Conservation (phyloP, 305 asterid genomes). For the Fraxinus baroniana region DNA sequence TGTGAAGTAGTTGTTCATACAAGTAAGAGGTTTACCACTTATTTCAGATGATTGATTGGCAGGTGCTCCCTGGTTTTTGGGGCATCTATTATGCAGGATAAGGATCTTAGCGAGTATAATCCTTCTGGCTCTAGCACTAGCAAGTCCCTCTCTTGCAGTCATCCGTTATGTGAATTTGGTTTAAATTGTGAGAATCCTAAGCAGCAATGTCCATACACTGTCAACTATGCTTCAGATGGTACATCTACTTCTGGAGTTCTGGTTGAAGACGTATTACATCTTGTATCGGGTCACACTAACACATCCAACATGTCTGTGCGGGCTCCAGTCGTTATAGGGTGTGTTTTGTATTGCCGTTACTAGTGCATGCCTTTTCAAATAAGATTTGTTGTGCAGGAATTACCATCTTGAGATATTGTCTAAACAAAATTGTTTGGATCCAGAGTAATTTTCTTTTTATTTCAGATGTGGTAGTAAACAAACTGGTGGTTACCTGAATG, state of each 20-base stretch:
- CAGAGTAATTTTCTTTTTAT: constrained; percentile 18
- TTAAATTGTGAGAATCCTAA: constrained; percentile 39
- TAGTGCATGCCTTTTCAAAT: neutral
- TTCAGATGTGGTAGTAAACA: constrained; percentile 60
- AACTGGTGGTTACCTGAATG: constrained; percentile 57
- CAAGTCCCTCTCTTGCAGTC: constrained; percentile 50
- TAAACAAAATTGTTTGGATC: constrained; percentile 14
- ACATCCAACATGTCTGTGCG: constrained; percentile 42
- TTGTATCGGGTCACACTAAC: constrained; percentile 36
- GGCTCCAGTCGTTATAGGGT: constrained; percentile 59
- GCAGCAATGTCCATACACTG: constrained; percentile 50
- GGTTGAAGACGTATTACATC: constrained; percentile 61
- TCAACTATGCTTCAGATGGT: constrained; percentile 48
- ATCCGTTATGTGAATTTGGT: constrained; percentile 45
- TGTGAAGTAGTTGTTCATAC: constrained; percentile 23
- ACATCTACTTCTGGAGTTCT: constrained; percentile 61
- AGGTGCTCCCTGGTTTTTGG: constrained; percentile 63
- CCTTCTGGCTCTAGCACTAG: constrained; percentile 60
- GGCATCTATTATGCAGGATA: constrained; percentile 72
- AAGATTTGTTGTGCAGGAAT: neutral
- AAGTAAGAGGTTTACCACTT: constrained; percentile 45
- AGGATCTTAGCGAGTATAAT: constrained; percentile 54
- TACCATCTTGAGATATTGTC: neutral
- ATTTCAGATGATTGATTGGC: constrained; percentile 61
- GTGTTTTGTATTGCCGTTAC: constrained; percentile 23